A percentile compares a stretch with the other conserved stretches of the same genome.
Evolutionary conservation across 768 basidiomycete genomes (phyloP).

Genomic region (Gautieria morchelliformis): DNA sequence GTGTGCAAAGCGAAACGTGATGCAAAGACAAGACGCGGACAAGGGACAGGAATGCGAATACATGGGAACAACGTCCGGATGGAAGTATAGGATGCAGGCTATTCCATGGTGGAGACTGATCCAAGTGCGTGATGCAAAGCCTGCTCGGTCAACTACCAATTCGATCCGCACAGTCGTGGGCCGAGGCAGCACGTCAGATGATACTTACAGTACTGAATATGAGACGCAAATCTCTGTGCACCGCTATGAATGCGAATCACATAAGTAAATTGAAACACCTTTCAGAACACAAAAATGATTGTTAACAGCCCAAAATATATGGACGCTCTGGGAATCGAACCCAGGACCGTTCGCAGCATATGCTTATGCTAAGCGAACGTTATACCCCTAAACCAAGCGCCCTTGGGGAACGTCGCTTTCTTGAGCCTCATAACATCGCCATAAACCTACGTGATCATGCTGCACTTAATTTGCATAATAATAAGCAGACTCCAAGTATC

Average conservation of each 20-base stretch:
- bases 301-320: neutral
- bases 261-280: too few species aligned
- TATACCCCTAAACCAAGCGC: conserved; percentile 1
- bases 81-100: neutral
- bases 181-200: too few species aligned
- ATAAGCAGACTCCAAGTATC: too few species aligned
- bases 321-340: conserved; percentile 4
- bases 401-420: neutral
- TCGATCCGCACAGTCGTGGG: too few species aligned
- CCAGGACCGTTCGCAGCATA: conserved; percentile 1
- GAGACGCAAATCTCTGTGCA: too few species aligned
- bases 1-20: neutral
- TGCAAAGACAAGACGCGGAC: neutral
- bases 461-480: too few species aligned
- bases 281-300: too few species aligned
- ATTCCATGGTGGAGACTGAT: neutral
- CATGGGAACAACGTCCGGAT: neutral
- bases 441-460: too few species aligned
- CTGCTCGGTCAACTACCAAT: too few species aligned
- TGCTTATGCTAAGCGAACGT: neutral
- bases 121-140: neutral
- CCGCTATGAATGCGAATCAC: too few species aligned
- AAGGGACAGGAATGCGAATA: neutral
- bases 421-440: too few species aligned
- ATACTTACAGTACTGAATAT: too few species aligned